A percentile compares a stretch with the other conserved stretches of the same genome.
These are phyloP conservation scores for Cenchrus americanus DNA, from an alignment of 176 grass and related monocot genomes.

Conservation along the genomic window DNA sequence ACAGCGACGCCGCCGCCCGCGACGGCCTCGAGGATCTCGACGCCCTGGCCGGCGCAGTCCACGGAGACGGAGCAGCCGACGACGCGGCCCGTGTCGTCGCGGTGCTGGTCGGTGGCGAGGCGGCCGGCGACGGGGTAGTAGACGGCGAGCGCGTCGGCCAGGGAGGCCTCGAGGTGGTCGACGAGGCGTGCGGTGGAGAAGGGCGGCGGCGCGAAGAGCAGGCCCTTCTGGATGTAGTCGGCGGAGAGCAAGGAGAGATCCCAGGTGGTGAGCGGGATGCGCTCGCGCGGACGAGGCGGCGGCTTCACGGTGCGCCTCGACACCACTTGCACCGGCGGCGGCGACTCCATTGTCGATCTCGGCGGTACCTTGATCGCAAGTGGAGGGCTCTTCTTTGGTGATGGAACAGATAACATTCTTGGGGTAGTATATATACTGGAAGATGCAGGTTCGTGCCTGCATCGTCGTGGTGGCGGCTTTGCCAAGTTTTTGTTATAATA, in stretches of 20 bases:
- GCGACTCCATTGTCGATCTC: background rate
- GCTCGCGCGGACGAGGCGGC: conserved; percentile 10
- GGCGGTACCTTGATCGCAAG: background rate
- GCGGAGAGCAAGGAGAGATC: conserved; percentile 51
- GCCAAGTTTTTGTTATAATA: background rate
- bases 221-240: conserved; percentile 51
- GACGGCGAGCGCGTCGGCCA: conserved; percentile 43
- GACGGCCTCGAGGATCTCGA: conserved; percentile 55
- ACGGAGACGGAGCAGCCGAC: conserved; percentile 44
- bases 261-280: conserved; percentile 49
- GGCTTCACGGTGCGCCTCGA: conserved; percentile 42
- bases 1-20: conserved; percentile 29
- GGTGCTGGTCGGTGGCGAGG: conserved; percentile 34
- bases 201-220: conserved; percentile 45
- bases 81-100: background rate
- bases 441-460: background rate
- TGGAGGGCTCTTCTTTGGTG: background rate
- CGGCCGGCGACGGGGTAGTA: conserved; percentile 40
- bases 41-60: conserved; percentile 58
- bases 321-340: conserved; percentile 26
- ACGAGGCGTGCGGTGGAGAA: conserved; percentile 29
- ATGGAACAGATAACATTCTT: background rate
- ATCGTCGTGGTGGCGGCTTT: background rate
- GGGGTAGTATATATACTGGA: background rate
- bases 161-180: conserved; percentile 46